These are phyloP conservation scores for Aspergillus sojae DNA, from an alignment of 2,329 filamentous ascomycete genomes.

Conservation along the genomic window DNA sequence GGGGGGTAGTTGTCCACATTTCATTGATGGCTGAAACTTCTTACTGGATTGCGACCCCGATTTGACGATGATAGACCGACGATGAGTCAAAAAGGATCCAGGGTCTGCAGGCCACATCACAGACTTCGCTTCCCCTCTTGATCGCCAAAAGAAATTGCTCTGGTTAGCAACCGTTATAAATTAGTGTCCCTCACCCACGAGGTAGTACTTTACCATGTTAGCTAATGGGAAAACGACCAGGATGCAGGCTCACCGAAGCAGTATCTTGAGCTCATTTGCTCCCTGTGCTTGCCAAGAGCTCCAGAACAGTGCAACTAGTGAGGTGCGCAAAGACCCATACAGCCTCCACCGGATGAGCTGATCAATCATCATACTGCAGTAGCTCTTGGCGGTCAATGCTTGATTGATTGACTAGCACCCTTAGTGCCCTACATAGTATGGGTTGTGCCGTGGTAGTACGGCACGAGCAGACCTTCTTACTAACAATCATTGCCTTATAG, in stretches of 20 bases:
- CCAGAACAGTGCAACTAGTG: not conserved
- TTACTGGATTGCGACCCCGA: constrained; percentile 10
- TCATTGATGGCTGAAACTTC: constrained; percentile 1
- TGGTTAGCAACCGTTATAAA: constrained; percentile 2
- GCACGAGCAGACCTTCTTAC: not conserved
- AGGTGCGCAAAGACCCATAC: not conserved
- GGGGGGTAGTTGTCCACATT: not conserved
- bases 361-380: constrained; percentile 12
- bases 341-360: constrained; percentile 6
- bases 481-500: constrained; percentile 20
- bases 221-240: not conserved
- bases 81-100: constrained; percentile 15
- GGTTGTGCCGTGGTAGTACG: not conserved
- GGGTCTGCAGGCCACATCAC: constrained; percentile 11
- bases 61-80: constrained; percentile 1
- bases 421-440: constrained; percentile 1
- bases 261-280: constrained; percentile 2
- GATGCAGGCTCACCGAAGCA: constrained; percentile 4
- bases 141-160: constrained; percentile 10
- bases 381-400: constrained; percentile 21
- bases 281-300: not conserved
- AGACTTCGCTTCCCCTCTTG: constrained; percentile 20
- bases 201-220: not conserved
- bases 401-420: constrained; percentile 11
- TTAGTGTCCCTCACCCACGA: not conserved